Evolutionary conservation across 306 rosid genomes (phyloP), one percentile per base, ranked within the genome.

Genomic region (Lablab purpureus): DNA sequence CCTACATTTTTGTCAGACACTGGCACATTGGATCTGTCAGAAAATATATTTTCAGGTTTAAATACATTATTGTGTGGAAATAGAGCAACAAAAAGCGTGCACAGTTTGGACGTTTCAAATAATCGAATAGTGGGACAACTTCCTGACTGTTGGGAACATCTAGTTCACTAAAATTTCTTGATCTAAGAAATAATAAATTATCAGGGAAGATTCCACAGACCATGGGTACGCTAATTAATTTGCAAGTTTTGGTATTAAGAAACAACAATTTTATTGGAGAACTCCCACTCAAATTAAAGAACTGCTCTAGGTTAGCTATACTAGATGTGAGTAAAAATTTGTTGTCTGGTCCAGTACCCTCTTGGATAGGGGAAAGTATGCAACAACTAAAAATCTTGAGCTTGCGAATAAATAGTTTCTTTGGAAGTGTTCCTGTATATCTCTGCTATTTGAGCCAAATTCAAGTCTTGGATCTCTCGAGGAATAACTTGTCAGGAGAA

Each of bases 301-400:
- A 62, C 2, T 62, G 43, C 2, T 2, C 12, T 7, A 0, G 0
- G 3, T 62, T 62, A 13, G 3, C 0, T 12, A 4, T 59, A 30
- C 7, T 62, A 1, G 67, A 62, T 2, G 13, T 62, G 43, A 28
- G 67, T 6, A 6, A 32, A 17, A 32, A 63, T 32, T 7, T 30
- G 23, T 8, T 63, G 13, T 17, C 14, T 15, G 46, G 68, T 17
- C 7, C 2, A 8, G 7, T 81, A 34, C 77, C 81, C 3, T 58
- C 49, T 11, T 81, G 85, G 77, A 58, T 75, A 0, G 85, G 81
- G 0, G 72, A 45, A 55, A 43, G 9, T 51, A 4, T 81, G 0
- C 14, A 8, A 0, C 13, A 47, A 7, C 7, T 81, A 13, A 13
- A 4, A 58, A 23, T 68, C 40, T 7, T 74, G 36, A 81, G 75